Evolutionary conservation across 352 stramenopile species (phyloP), one percentile per base, ranked within the genome.

Genomic region (Phytophthora fragariaefolia): DNA sequence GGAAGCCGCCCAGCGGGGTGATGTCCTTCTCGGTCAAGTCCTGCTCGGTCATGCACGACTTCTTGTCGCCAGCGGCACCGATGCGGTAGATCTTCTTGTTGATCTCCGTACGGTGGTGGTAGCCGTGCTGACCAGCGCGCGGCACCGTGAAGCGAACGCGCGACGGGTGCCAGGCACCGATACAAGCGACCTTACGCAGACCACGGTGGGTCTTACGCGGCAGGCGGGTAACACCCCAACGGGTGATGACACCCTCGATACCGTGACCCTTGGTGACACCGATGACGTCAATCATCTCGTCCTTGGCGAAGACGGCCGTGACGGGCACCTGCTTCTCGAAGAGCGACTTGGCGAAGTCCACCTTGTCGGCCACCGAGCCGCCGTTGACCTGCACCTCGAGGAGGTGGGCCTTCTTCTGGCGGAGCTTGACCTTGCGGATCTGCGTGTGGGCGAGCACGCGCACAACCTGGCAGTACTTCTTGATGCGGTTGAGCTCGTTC

Each of bases 11-110:
- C 66, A 99, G 94, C 57, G 98, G 98, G 54, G 96, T 99, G 86
- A 99, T 99, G 74, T 83, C 86, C 96, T 99, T 99, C 86, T 99
- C 97, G 40, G 98, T 99, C 75, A 99, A 88, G 85, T 99, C 98
- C 66, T 97, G 91, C 71, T 99, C 97, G 13, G 98, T 99, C 75
- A 97, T 97, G 84, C 87, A 97, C 79, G 89, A 98, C 76, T 98
- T 98, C 77, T 93, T 92, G 75, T 97, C 90, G 30, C 90, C 90
- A 46, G 84, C 80, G 43, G 85, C 89, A 82, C 98, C 98, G 52
- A 99, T 95, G 63, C 97, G 96, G 95, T 99, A 99, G 66, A 99
- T 98, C 94, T 99, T 99, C 91, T 99, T 99, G 97, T 99, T 99
- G 73, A 99, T 97, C 90, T 99, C 98, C 51, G 98, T 99, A 94